Evolutionary conservation across 257 asterid species (phyloP).

Genomic region (Ballota nigra): DNA sequence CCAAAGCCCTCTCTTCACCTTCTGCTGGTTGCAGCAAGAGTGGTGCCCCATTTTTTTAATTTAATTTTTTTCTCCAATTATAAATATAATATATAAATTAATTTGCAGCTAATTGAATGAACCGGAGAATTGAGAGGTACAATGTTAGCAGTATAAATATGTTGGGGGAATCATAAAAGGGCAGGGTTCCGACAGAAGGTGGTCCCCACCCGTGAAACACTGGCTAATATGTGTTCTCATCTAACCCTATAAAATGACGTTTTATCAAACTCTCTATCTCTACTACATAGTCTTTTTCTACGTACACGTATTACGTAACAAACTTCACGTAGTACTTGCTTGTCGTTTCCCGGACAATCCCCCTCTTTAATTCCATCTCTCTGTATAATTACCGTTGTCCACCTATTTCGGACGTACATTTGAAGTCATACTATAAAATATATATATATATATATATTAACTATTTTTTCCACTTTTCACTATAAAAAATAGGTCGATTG

Average conservation of each 20-base stretch:
- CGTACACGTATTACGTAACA: constrained; percentile 39
- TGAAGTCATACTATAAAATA: not conserved
- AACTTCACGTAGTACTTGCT: constrained; percentile 38
- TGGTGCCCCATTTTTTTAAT: constrained; percentile 72
- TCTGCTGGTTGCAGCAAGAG: constrained; percentile 98
- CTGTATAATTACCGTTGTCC: not conserved
- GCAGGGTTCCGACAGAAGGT: constrained; percentile 38
- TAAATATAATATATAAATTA: not conserved
- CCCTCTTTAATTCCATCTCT: not conserved
- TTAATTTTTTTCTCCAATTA: not conserved
- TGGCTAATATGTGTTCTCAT: constrained; percentile 30
- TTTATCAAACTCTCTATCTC: constrained; percentile 40
- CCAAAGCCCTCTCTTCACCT: constrained; percentile 98
- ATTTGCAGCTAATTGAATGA: not conserved
- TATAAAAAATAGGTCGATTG: too few relatives aligned
- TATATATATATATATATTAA: too few relatives aligned
- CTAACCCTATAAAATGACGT: constrained; percentile 93
- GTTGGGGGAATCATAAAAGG: not conserved
- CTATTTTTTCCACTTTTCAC: not conserved
- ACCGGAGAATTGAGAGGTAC: not conserved
- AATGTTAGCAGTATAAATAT: not conserved
- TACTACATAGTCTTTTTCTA: too few relatives aligned
- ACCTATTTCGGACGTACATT: not conserved
- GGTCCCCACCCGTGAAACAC: not conserved
- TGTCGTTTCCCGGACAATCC: constrained; percentile 22